Evolutionary conservation across 2,329 filamentous ascomycete genomes (phyloP).

Genomic region (Aspergillus alliaceus): DNA sequence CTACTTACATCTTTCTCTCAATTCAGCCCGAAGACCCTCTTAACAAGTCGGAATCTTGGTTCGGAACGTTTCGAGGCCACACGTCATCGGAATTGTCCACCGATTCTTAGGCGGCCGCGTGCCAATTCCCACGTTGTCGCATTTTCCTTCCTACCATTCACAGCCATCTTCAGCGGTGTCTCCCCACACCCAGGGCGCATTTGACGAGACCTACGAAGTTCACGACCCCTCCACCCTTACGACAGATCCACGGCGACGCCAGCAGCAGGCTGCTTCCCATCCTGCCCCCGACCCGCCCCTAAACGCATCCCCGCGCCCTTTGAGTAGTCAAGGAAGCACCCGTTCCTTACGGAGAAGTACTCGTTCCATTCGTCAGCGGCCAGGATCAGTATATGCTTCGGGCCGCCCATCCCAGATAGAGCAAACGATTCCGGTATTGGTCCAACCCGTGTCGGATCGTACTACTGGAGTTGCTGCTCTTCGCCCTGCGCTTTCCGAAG

Average conservation of each 20-base stretch:
- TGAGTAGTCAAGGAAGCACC: constrained; percentile 54
- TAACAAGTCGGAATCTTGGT: neutral
- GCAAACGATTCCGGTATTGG: constrained; percentile 26
- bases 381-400: constrained; percentile 46
- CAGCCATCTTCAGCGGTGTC: constrained; percentile 43
- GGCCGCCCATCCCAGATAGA: constrained; percentile 26
- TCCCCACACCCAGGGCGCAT: constrained; percentile 37
- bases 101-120: constrained; percentile 4
- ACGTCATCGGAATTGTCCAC: neutral
- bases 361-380: constrained; percentile 43
- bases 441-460: constrained; percentile 22
- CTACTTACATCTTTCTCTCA: constrained; percentile 6
- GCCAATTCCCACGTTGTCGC: constrained; percentile 32
- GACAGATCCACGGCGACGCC: constrained; percentile 46
- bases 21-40: neutral
- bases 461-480: constrained; percentile 22
- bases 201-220: constrained; percentile 57
- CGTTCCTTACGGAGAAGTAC: constrained; percentile 55
- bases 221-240: constrained; percentile 50
- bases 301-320: constrained; percentile 45
- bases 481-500: constrained; percentile 34
- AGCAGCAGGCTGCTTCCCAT: constrained; percentile 44
- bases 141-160: constrained; percentile 22
- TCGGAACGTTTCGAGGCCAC: neutral
- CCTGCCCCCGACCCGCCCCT: constrained; percentile 48